phyloP scores from a whole-genome alignment of 768 basidiomycete species.

The Collybiopsis confluens region DNA sequence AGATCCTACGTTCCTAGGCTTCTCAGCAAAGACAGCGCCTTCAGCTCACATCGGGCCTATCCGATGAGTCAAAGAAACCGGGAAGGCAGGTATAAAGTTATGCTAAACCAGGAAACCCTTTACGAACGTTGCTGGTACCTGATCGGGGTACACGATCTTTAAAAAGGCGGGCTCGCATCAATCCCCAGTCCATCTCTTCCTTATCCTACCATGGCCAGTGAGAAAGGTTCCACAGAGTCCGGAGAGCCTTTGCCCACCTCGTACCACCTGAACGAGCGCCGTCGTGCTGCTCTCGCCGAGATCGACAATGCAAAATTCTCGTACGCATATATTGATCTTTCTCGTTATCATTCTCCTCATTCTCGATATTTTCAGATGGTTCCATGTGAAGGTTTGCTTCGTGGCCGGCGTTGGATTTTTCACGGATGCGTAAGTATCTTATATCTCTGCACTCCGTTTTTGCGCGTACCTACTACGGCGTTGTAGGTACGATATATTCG shows the following conservation, averaged over 20 bases:
- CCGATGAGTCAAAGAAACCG: neutral
- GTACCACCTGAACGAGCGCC: slow-evolving; percentile 59
- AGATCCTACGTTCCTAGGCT: too few relatives aligned
- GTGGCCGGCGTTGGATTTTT: slow-evolving; percentile 86
- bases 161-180: neutral
- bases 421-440: slow-evolving; percentile 70
- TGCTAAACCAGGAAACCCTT: too few relatives aligned
- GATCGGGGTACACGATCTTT: neutral
- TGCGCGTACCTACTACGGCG: neutral
- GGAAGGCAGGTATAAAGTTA: too few relatives aligned
- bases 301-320: slow-evolving; percentile 85
- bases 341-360: slow-evolving; percentile 1
- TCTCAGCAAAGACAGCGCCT: too few relatives aligned
- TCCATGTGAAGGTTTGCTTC: slow-evolving; percentile 74
- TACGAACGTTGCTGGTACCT: neutral
- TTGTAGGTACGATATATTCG: slow-evolving; percentile 76
- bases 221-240: slow-evolving; percentile 31
- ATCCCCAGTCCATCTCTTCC: neutral
- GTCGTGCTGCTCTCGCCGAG: slow-evolving; percentile 78
- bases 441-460: neutral
- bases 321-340: slow-evolving; percentile 35
- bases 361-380: slow-evolving; percentile 49
- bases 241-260: slow-evolving; percentile 22
- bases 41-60: too few relatives aligned
- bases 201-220: slow-evolving; percentile 29